Base-by-base conservation (phyloP, 148 eudicot species). In the Vaccinium darrowii region DNA sequence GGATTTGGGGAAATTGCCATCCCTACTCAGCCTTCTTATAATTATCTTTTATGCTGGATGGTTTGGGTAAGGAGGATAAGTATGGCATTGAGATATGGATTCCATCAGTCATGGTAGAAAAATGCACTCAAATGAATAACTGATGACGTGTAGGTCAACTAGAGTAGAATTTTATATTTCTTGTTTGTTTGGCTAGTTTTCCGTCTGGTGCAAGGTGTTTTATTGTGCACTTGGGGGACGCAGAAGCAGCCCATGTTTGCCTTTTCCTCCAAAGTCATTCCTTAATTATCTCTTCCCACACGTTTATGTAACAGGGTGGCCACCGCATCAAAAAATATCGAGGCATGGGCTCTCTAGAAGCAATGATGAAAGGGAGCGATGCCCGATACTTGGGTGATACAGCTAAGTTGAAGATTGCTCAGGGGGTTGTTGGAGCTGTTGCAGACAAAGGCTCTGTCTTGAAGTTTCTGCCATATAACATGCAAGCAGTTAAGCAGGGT, bases 301-400 rank as follows among this genome's bases (percentile, higher is more conserved):
- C 53, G 21, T 81, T 49, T 84, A 52, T 21, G 47, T 81, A 27
- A 76, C 86, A 96, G 99, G 65, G 89, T 90, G 97, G 93, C 78
- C 85, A 88, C 6, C 91, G 98, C 71, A 92, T 97, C 56, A 94
- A 97, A 86, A 97, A 97, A 84, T 95, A 95, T 75, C 86, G 98
- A 86, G 98, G 99, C 43, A 97, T 97, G 98, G 99, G 98, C 54
- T 97, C 98, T 19, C 86, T 97, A 14, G 98, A 97, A 88, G 99
- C 98, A 82, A 96, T 96, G 98, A 91, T 92, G 63, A 92, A 95
- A 86, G 98, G 98, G 86, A 97, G 99, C 77, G 99, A 95, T 90
- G 94, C 92, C 71, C 88, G 99, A 13, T 96, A 94, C 90, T 89
- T 96, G 58, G 98, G 97, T 81, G 99, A 96, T 88, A 92, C 91